Evolutionary conservation across 2,329 filamentous ascomycete species (phyloP).

Genomic region (Fusarium penzigii): DNA sequence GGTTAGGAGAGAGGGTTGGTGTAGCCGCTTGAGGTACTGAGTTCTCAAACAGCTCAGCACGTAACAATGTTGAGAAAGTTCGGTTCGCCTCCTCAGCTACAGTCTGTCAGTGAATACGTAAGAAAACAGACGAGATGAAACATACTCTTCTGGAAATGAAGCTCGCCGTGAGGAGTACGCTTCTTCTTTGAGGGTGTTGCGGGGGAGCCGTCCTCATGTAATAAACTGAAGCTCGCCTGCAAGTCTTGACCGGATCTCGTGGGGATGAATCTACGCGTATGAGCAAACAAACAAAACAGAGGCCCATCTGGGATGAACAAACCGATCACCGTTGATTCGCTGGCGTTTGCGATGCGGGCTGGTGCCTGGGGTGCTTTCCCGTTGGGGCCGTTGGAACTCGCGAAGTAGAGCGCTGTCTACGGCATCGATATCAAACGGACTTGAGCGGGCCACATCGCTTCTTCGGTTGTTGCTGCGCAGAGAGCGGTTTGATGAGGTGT

Average conservation of each 20-base stretch:
- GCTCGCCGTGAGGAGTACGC: slow-evolving; percentile 82
- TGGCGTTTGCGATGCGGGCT: slow-evolving; percentile 62
- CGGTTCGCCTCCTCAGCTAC: slow-evolving; percentile 89
- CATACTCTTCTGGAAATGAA: slow-evolving; percentile 92
- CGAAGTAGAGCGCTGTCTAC: slow-evolving; percentile 53
- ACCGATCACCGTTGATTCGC: slow-evolving; percentile 64
- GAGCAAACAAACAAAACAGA: slow-evolving; percentile 22
- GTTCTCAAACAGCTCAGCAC: slow-evolving; percentile 89
- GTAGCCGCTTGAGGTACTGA: slow-evolving; percentile 81
- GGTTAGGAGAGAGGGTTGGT: slow-evolving; percentile 62
- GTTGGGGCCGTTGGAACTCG: slow-evolving; percentile 51
- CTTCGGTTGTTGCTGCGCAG: slow-evolving; percentile 38
- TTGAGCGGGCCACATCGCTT: slow-evolving; percentile 38
- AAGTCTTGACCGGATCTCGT: slow-evolving; percentile 91
- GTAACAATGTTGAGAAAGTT: slow-evolving; percentile 84
- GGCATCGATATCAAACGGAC: slow-evolving; percentile 49
- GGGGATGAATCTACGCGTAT: slow-evolving; percentile 77
- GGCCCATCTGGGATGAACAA: slow-evolving; percentile 13
- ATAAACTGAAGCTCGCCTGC: slow-evolving; percentile 85
- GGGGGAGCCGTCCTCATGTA: slow-evolving; percentile 91
- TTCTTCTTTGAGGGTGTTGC: slow-evolving; percentile 87
- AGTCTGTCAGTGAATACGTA: slow-evolving; percentile 11
- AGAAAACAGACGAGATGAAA: background rate
- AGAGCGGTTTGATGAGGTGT: slow-evolving; percentile 35
- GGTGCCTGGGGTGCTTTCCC: slow-evolving; percentile 53